Evolutionary conservation across 208 protist genomes (phyloP).

Genomic region (Wallacemonas rigidus): DNA sequence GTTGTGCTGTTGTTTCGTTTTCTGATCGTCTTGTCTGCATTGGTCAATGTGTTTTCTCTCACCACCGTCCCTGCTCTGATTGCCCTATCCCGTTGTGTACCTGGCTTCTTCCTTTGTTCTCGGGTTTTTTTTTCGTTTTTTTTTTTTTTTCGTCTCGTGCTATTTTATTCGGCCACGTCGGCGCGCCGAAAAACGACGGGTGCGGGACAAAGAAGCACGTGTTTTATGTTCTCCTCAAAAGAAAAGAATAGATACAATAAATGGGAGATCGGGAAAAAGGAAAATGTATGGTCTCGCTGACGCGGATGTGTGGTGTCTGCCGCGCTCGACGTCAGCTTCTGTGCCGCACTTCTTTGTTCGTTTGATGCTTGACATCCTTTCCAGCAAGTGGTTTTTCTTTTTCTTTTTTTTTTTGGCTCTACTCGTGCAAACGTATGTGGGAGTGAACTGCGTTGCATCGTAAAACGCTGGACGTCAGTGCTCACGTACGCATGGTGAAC

Average conservation of each 20-base stretch:
- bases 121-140: conserved; percentile 4
- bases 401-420: too few species aligned
- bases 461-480: too few species aligned
- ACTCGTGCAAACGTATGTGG: too few species aligned
- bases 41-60: conserved; percentile 10
- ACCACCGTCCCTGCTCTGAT: conserved; percentile 1
- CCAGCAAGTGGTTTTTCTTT: too few species aligned
- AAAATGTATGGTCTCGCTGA: neutral
- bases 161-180: neutral
- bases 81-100: conserved; percentile 1
- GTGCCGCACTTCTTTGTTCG: too few species aligned
- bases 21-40: conserved; percentile 14
- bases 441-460: too few species aligned
- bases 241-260: neutral
- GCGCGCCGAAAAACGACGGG: too few species aligned
- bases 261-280: neutral
- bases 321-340: too few species aligned
- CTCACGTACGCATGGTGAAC: neutral
- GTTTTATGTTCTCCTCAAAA: too few species aligned
- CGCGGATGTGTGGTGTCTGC: too few species aligned
- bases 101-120: conserved; percentile 6
- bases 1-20: neutral
- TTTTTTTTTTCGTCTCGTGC: neutral
- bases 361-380: too few species aligned
- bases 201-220: too few species aligned